phyloP scores from a whole-genome alignment of 192 early-diverging fungal species.

The Backusella westeae region DNA sequence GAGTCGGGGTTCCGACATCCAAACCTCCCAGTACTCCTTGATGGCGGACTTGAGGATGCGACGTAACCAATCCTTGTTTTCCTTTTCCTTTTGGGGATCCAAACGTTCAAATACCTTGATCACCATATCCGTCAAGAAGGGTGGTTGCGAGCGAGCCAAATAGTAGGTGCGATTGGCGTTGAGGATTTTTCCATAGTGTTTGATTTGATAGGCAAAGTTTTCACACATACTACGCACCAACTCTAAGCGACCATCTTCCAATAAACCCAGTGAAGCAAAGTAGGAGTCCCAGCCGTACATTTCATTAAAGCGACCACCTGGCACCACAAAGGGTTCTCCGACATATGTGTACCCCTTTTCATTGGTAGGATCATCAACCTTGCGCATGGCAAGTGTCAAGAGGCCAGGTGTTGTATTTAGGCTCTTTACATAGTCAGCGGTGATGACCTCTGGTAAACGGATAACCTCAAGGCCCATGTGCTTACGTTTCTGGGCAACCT shows the following conservation, averaged over 20 bases:
- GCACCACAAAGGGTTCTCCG: conserved; percentile 91
- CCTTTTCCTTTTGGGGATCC: conserved; percentile 37
- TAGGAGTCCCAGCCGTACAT: conserved; percentile 99
- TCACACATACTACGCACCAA: conserved; percentile 94
- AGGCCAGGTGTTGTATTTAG: conserved; percentile 89
- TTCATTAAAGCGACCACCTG: conserved; percentile 98
- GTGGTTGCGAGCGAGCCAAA: conserved; percentile 93
- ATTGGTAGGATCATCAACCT: conserved; percentile 40
- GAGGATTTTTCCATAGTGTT: conserved; percentile 96
- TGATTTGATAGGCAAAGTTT: conserved; percentile 95
- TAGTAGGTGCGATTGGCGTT: conserved; percentile 98
- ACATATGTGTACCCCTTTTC: conserved; percentile 44
- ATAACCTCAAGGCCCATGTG: conserved; percentile 79
- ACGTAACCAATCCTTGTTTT: conserved; percentile 74
- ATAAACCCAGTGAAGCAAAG: conserved; percentile 86
- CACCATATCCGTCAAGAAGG: conserved; percentile 96
- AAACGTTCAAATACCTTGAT: conserved; percentile 71
- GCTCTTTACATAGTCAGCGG: conserved; percentile 87
- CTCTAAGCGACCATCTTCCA: conserved; percentile 84
- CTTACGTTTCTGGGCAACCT: conserved; percentile 60
- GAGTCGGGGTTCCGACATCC: conserved; percentile 77
- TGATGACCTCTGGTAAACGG: conserved; percentile 78
- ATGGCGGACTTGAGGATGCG: conserved; percentile 68
- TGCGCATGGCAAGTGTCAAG: conserved; percentile 73
- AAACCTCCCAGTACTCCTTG: conserved; percentile 92